phyloP scores from a whole-genome alignment of 345 rosid species.

The Salix koriyanagi region DNA sequence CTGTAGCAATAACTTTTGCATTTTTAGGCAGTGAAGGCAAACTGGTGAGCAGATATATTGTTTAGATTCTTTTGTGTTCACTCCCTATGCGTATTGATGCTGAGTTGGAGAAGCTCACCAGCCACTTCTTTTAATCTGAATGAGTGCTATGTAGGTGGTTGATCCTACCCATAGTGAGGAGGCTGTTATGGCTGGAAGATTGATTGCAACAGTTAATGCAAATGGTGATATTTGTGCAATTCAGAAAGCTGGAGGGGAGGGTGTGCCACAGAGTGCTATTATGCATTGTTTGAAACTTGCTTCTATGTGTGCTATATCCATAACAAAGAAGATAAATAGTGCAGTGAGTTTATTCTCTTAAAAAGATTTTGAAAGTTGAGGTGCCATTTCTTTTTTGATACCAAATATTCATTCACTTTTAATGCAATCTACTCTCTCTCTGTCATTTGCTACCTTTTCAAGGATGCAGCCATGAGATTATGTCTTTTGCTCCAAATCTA shows the following conservation, averaged over 20 bases:
- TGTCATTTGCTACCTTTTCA: neutral
- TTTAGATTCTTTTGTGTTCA: neutral
- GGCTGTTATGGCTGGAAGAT: slow-evolving; percentile 78
- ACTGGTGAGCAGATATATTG: slow-evolving; percentile 45
- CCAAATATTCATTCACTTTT: neutral
- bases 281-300: slow-evolving; percentile 69
- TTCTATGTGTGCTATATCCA: slow-evolving; percentile 48
- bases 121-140: slow-evolving; percentile 8
- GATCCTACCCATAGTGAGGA: slow-evolving; percentile 78
- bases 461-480: neutral
- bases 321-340: slow-evolving; percentile 59
- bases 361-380: neutral
- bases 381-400: neutral
- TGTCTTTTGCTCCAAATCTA: neutral
- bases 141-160: slow-evolving; percentile 37
- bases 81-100: neutral
- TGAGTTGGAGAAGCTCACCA: neutral
- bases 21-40: slow-evolving; percentile 57
- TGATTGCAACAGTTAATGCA: slow-evolving; percentile 85
- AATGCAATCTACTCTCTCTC: neutral
- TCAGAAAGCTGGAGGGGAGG: slow-evolving; percentile 70
- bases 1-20: slow-evolving; percentile 88
- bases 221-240: slow-evolving; percentile 91
- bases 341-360: slow-evolving; percentile 44
- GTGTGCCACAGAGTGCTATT: slow-evolving; percentile 49